phyloP scores from a whole-genome alignment of 2,329 filamentous ascomycete genomes.

The Fusarium odoratissimum region DNA sequence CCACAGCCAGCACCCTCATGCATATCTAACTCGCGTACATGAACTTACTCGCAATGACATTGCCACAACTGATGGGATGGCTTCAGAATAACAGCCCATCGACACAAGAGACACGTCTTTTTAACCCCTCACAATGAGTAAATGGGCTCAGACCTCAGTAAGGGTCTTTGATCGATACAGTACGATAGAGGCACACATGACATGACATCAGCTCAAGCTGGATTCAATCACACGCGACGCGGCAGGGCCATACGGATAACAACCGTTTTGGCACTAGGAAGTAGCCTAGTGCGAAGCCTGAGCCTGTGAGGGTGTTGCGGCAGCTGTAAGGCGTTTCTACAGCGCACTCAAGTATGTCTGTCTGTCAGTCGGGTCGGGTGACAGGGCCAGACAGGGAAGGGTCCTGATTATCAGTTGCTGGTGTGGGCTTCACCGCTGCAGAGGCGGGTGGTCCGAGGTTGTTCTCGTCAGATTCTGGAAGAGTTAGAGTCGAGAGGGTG shows the following conservation, averaged over 20 bases:
- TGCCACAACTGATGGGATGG: slow-evolving; percentile 7
- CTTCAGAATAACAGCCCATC: slow-evolving; percentile 19
- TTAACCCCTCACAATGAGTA: slow-evolving; percentile 2
- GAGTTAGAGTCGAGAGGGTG: background rate
- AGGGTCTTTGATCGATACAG: slow-evolving; percentile 14
- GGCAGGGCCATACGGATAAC: slow-evolving; percentile 23
- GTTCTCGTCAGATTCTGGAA: slow-evolving; percentile 34
- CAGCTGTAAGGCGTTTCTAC: slow-evolving; percentile 1
- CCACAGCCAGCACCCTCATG: background rate
- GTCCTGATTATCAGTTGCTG: slow-evolving; percentile 15
- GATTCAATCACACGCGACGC: slow-evolving; percentile 25
- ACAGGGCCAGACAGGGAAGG: background rate
- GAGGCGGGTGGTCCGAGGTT: slow-evolving; percentile 16
- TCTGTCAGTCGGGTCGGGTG: background rate
- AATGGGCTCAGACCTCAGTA: slow-evolving; percentile 12
- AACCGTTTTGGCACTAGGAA: slow-evolving; percentile 21
- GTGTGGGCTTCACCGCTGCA: slow-evolving; percentile 33
- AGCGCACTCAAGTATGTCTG: background rate
- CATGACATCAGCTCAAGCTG: slow-evolving; percentile 37
- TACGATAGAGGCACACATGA: slow-evolving; percentile 7
- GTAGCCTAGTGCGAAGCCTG: background rate
- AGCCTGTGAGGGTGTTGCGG: slow-evolving; percentile 4
- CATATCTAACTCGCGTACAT: slow-evolving; percentile 14
- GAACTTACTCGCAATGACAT: background rate
- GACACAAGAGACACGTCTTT: slow-evolving; percentile 15